Evolutionary conservation across 441 rosid species (phyloP), one percentile per base, ranked within the genome.

Genomic region (Populus hybrid): DNA sequence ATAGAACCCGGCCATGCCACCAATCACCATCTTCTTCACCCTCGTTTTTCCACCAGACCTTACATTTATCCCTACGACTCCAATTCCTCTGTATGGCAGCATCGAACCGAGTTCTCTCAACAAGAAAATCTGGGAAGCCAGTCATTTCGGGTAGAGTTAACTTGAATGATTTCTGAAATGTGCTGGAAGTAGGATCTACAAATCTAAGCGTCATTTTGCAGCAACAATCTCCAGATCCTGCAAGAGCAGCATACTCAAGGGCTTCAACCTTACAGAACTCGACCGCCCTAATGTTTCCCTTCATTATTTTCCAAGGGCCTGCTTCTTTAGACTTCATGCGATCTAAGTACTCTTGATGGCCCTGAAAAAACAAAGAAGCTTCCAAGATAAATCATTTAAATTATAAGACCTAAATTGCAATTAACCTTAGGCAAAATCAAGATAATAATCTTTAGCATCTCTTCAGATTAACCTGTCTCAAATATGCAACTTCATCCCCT

Each of bases 161-260:
- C 75, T 85, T 94, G 79, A 94, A 93, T 38, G 86, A 76, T 82
- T 85, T 86, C 70, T 80, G 68, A 64, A 83, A 88, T 84, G 91
- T 88, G 10, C 82, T 77, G 6, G 99, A 94, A 80, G 82, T 42
- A 36, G 94, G 91, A 85, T 94, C 96, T 23, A 88, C 74, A 86
- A 95, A 94, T 84, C 81, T 86, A 50, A 97, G 99, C 1, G 84
- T 93, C 94, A 97, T 83, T 92, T 93, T 91, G 80, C 99, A 97
- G 87, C 99, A 92, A 90, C 97, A 87, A 82, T 97, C 99, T 59
- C 99, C 99, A 70, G 99, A 95, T 76, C 99, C 98, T 21, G 99
- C 88, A 80, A 85, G 83, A 20, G 93, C 84, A 69, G 97, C 88
- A 83, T 94, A 97, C 76, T 92, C 93, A 11, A 97, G 99, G 74